These are phyloP conservation scores for Metschnikowia gelsemii DNA, from an alignment of 805 yeast genomes.

Conservation along the genomic window DNA sequence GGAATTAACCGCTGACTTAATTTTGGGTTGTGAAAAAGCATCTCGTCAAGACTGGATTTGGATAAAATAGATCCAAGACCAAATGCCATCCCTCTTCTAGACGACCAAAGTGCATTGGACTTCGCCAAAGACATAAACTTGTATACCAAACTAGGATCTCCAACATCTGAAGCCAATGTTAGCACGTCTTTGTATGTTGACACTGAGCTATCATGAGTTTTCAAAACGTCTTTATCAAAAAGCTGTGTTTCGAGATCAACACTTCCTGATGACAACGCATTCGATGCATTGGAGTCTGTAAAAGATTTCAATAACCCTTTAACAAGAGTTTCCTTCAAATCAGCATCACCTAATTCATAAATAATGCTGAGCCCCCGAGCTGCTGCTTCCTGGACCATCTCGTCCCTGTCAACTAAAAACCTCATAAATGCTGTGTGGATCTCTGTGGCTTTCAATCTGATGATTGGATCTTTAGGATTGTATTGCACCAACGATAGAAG, in stretches of 20 bases:
- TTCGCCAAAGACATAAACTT: constrained; percentile 92
- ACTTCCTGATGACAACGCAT: constrained; percentile 57
- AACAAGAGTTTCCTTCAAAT: constrained; percentile 69
- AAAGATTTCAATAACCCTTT: constrained; percentile 73
- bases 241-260: constrained; percentile 77
- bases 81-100: constrained; percentile 91
- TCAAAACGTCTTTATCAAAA: constrained; percentile 78
- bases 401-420: constrained; percentile 79
- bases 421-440: constrained; percentile 76
- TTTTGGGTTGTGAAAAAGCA: constrained; percentile 52
- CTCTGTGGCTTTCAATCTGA: constrained; percentile 47
- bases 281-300: constrained; percentile 58
- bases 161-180: constrained; percentile 87
- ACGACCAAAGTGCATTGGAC: constrained; percentile 85
- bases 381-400: constrained; percentile 87
- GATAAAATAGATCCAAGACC: constrained; percentile 86
- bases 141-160: constrained; percentile 91
- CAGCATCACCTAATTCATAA: constrained; percentile 71
- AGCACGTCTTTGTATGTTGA: constrained; percentile 90
- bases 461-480: constrained; percentile 49
- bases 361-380: constrained; percentile 81
- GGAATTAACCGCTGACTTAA: constrained; percentile 69
- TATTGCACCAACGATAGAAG: constrained; percentile 75
- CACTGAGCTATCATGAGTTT: constrained; percentile 80
- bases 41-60: constrained; percentile 66